phyloP scores from a whole-genome alignment of 257 asterid genomes.

The Thymus quinquecostatus region DNA sequence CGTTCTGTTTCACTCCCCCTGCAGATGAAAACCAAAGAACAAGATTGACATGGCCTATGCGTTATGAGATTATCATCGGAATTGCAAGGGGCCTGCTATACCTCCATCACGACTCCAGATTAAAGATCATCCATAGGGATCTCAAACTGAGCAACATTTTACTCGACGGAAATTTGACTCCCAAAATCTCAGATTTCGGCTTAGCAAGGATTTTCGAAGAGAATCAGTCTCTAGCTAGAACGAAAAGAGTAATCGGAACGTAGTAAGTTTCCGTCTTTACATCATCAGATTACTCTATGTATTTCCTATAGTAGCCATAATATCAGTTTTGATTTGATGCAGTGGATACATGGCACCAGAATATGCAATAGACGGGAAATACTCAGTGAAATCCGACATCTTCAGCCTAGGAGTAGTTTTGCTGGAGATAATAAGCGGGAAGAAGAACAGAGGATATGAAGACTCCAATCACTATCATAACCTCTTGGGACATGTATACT shows the following conservation, averaged over 20 bases:
- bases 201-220: background rate
- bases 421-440: slow-evolving; percentile 42
- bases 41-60: background rate
- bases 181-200: background rate
- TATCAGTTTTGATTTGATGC: background rate
- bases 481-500: slow-evolving; percentile 49
- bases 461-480: slow-evolving; percentile 32
- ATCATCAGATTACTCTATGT: background rate
- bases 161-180: background rate
- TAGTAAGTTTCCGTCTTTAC: background rate
- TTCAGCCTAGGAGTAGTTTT: slow-evolving; percentile 44
- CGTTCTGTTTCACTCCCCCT: background rate
- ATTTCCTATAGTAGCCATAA: background rate
- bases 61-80: background rate
- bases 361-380: slow-evolving; percentile 36
- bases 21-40: background rate
- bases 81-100: background rate
- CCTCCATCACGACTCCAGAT: background rate
- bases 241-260: background rate
- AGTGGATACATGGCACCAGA: slow-evolving; percentile 52
- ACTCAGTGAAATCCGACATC: slow-evolving; percentile 48
- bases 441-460: slow-evolving; percentile 39
- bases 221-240: background rate
- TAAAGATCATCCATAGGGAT: background rate
- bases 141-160: background rate